Percentiles rank a stretch among this genome's conserved stretches.
Conservation (phyloP, 371 early-diverging fungal genomes). For the Mucor lusitanicus region DNA sequence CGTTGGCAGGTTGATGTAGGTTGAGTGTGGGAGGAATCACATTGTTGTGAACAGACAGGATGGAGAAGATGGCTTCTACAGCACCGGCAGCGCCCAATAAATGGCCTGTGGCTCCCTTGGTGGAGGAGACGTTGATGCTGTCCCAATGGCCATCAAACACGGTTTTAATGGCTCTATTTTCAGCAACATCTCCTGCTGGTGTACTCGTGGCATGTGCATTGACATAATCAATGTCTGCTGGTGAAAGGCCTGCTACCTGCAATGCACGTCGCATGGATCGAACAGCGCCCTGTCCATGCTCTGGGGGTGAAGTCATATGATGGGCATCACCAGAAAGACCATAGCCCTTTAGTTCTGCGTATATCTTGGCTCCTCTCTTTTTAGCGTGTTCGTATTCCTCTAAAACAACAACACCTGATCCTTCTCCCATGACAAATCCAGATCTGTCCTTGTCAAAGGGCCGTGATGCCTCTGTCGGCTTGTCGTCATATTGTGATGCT, state of each 20-base stretch:
- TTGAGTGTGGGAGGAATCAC: conserved; percentile 87
- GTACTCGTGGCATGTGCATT: conserved; percentile 98
- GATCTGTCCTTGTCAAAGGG: conserved; percentile 88
- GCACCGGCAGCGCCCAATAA: conserved; percentile 95
- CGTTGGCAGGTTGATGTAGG: conserved; percentile 56
- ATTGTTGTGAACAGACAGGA: conserved; percentile 70
- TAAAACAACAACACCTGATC: conserved; percentile 89
- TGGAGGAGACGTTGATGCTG: conserved; percentile 78
- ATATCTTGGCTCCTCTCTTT: conserved; percentile 82
- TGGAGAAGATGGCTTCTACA: conserved; percentile 90
- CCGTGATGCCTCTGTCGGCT: conserved; percentile 77
- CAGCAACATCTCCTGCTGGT: conserved; percentile 75
- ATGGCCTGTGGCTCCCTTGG: conserved; percentile 93
- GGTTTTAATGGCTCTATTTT: conserved; percentile 76
- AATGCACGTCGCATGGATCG: conserved; percentile 86
- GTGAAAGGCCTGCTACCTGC: conserved; percentile 55
- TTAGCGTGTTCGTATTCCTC: conserved; percentile 92
- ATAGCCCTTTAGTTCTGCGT: conserved; percentile 90
- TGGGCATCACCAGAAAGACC: conserved; percentile 92
- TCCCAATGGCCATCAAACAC: conserved; percentile 68
- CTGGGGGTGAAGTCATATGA: conserved; percentile 93
- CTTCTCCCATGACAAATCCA: conserved; percentile 97
- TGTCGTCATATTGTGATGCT: conserved; percentile 75
- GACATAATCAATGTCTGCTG: conserved; percentile 79
- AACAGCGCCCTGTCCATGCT: conserved; percentile 84